Evolutionary conservation across 768 basidiomycete genomes (phyloP), one percentile per base, ranked within the genome.

Genomic region (Xerocomellus chrysenteron): DNA sequence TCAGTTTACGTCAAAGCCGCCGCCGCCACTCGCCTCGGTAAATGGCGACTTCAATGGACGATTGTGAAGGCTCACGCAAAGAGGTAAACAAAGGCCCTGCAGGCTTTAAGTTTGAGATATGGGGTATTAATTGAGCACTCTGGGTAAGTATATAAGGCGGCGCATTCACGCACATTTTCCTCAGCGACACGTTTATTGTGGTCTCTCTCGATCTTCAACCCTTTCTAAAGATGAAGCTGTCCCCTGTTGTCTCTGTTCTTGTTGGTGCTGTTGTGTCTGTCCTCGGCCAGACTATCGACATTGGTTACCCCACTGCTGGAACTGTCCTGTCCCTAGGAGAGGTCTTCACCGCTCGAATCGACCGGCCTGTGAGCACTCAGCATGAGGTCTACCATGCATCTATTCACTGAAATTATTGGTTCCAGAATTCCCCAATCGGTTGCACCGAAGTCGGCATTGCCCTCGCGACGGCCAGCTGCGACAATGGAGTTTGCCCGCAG

Each of bases 361-460:
- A 58, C 39, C 16, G 35, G 24, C 70, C 71, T 2, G 70, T 71
- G 43, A 51, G 68, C 32, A 8, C 41, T 21, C 28, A 13, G 16
- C 4, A 17, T 26, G 24, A 35, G 17, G n/a, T 48, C 10, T 12
- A n/a, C 24, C 14, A 5, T 33, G 6, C 8, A 19, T 11, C n/a
- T 9, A 17, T 36, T 42, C 21, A 37, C 33, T 39, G 12, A 50
- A 16, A 14, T 33, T 5, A 9, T 11, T 16, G 1, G 12, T 28
- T 53, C 8, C n/a, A 73, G 70, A 16, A 0, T 21, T 71, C 69
- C 21, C 26, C 62, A 1, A 51, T 36, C 12, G 44, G 42, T 9
- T 63, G 63, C 47, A 59, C 55, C 42, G 64, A 72, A 46, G 67
- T 72, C n/a, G 69, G 70, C 37, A 72, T 71, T n/a, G 70, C 70